Base-by-base conservation (phyloP, 768 basidiomycete species). In the Cyathus striatus region DNA sequence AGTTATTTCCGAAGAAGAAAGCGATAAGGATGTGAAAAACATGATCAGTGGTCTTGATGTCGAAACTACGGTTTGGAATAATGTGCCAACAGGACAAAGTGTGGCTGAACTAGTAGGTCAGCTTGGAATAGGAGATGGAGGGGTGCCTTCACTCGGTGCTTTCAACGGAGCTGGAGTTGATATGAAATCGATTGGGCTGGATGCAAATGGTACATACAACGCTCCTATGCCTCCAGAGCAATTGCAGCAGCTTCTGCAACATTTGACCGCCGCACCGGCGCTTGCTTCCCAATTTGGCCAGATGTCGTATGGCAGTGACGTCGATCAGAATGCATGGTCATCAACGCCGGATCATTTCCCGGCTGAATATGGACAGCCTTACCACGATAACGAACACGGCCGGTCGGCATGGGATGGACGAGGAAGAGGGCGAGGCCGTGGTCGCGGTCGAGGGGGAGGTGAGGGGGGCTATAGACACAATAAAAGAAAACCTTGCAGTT, bases 401-500 rank as follows among this genome's bases (percentile, higher is more conserved):
- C 69, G 73, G 51, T 74, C 72, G 71, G 45, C 63, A 42, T 48
- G 51, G 42, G 71, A 72, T 46, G 57, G 60, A 36, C 70, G 73
- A 46, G 76, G 75, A n/a, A 61, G 73, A 23, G 50, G 55, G 35
- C 69, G 80, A 41, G 75, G 75, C 34, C 68, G 80, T 40, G 79
- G 85, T 26, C 67, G 81, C 42, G 79, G 81, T 43, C 64, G 83
- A 38, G 58, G 64, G 42, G 72, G 70, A 45, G 76, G 73, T 30
- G 76, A 76, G 34, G 76, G 74, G 47, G 80, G 77, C 51, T 78
- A 72, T 83, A 85, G 76, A 83, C 75, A 76, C 66, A 86, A 70
- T 78, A 88, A 81, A 81, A 79, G 83, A 81, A 81, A 78, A 81
- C 82, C 84, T 68, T 90, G 88, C 85, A 84, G 74, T 76, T 90